Conservation (phyloP, 176 grass and related monocot genomes). For the Canna indica region DNA sequence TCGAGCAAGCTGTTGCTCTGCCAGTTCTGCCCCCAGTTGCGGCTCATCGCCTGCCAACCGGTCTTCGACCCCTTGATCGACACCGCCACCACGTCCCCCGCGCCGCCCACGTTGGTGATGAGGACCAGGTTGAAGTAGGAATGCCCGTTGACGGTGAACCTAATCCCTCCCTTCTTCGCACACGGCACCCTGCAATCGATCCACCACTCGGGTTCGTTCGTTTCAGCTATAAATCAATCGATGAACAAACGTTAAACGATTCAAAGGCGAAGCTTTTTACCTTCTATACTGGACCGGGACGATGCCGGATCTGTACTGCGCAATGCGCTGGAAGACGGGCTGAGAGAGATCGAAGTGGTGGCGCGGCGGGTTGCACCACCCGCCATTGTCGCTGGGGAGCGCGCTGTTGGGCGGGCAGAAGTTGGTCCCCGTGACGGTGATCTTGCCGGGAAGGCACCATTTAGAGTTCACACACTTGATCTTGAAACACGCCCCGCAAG, state of each 20-base stretch:
- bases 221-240: neutral
- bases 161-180: neutral
- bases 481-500: neutral
- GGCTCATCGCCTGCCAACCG: slow-evolving; percentile 26
- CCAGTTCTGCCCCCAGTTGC: slow-evolving; percentile 28
- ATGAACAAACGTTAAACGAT: neutral
- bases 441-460: neutral
- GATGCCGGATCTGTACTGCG: neutral
- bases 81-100: slow-evolving; percentile 20
- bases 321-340: slow-evolving; percentile 11
- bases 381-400: slow-evolving; percentile 17
- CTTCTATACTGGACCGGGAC: neutral
- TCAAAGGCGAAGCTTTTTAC: neutral
- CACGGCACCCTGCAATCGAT: neutral
- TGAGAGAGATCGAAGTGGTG: slow-evolving; percentile 27
- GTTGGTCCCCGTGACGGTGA: slow-evolving; percentile 23
- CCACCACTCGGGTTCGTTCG: too few relatives aligned
- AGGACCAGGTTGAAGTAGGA: slow-evolving; percentile 29
- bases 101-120: slow-evolving; percentile 24
- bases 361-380: slow-evolving; percentile 22
- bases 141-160: neutral
- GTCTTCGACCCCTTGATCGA: slow-evolving; percentile 12
- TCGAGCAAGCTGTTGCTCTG: slow-evolving; percentile 21
- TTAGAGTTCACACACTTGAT: neutral
- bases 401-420: slow-evolving; percentile 22